Percentiles rank a stretch among this genome's conserved stretches.
Evolutionary conservation across 805 yeast genomes (phyloP).

Genomic region (Jamesozyma gamospora): DNA sequence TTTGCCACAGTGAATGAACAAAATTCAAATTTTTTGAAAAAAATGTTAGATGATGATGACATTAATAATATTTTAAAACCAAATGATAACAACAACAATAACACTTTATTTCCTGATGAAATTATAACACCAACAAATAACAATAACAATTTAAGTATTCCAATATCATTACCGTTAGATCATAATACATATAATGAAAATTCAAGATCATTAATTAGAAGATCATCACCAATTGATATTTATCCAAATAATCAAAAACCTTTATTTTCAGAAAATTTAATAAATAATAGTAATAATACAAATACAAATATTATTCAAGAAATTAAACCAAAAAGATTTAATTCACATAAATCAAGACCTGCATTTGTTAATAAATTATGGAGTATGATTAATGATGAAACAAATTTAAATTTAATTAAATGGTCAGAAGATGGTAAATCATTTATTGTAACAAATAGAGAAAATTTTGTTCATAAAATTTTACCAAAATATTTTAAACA

Average conservation of each 20-base stretch:
- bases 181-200: not conserved
- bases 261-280: not conserved
- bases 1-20: too few relatives aligned
- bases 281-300: not conserved
- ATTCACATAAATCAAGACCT: slow-evolving; percentile 48
- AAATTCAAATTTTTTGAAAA: too few relatives aligned
- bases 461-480: slow-evolving; percentile 67
- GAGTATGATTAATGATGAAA: slow-evolving; percentile 85
- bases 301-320: not conserved
- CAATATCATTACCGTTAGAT: not conserved
- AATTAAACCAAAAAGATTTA: slow-evolving; percentile 8
- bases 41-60: slow-evolving; percentile 18
- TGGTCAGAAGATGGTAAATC: slow-evolving; percentile 85
- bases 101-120: slow-evolving; percentile 10
- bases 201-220: not conserved
- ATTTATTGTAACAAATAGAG: slow-evolving; percentile 77
- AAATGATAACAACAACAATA: too few relatives aligned
- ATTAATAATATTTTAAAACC: slow-evolving; percentile 18
- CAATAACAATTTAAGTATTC: not conserved
- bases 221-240: slow-evolving; percentile 7
- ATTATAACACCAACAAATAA: slow-evolving; percentile 3
- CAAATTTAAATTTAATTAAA: slow-evolving; percentile 57
- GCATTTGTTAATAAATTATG: slow-evolving; percentile 90
- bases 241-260: not conserved
- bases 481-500: slow-evolving; percentile 92